Percentiles rank a stretch among this genome's conserved stretches.
Evolutionary conservation across 164 flowering plant genomes (phyloP).

Genomic region (Aristolochia fimbriata): DNA sequence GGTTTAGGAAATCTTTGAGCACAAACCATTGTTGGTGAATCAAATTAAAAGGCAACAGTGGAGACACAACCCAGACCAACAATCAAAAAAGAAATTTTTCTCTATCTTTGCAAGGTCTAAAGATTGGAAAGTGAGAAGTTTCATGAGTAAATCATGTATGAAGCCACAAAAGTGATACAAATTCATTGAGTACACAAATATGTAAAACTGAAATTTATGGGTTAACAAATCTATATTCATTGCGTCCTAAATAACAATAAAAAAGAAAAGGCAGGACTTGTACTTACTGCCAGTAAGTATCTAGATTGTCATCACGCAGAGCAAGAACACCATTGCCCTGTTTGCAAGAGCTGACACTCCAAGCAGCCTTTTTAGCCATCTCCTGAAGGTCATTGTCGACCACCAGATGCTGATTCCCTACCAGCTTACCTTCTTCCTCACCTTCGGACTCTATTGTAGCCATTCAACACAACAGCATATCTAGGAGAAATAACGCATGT

Average conservation of each 20-base stretch:
- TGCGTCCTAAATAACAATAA: background rate
- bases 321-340: conserved; percentile 81
- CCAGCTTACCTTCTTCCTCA: conserved; percentile 76
- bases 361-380: conserved; percentile 87
- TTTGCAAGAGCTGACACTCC: conserved; percentile 98
- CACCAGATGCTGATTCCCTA: conserved; percentile 37
- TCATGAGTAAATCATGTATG: background rate
- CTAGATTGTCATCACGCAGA: conserved; percentile 82
- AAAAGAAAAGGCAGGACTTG: background rate
- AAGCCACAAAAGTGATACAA: background rate
- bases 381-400: conserved; percentile 74
- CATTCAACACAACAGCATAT: conserved; percentile 12
- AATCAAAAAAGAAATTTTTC: too few relatives aligned
- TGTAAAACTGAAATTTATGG: background rate
- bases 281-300: conserved; percentile 83
- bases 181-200: too few relatives aligned
- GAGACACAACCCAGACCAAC: too few relatives aligned
- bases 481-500: too few relatives aligned
- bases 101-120: background rate
- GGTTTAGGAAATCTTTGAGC: too few relatives aligned
- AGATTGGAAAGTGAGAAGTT: background rate
- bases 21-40: too few relatives aligned
- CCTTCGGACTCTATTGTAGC: conserved; percentile 77
- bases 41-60: too few relatives aligned
- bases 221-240: background rate